Base-by-base conservation (phyloP, 805 yeast genomes). In the Candida oleophila region DNA sequence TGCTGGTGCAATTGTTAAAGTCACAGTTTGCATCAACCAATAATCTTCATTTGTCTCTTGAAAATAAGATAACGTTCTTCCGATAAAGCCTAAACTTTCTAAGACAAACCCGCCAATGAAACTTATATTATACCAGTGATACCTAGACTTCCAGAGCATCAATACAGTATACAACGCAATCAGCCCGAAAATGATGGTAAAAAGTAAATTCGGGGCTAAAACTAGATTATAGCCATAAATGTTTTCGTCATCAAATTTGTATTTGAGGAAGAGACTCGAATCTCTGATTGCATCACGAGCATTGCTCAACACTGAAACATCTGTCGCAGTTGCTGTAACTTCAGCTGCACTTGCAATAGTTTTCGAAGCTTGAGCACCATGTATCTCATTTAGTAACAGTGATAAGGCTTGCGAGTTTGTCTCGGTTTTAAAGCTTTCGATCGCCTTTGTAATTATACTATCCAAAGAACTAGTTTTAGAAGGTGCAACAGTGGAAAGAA, bases 1-100 rank as follows among this genome's bases (percentile, higher is more conserved):
- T 2, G 74, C 76, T 2, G 76, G 76, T 1, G 73, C 66, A 30
- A 71, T 59, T 2, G 75, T 69, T 51, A 71, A 60, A 2, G 64
- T 45, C 14, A 68, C 63, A 42, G 59, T 63, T 49, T 71, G 77
- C 42, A 65, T 44, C 25, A 69, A 53, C 47, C 52, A 71, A 42
- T 41, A 55, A 41, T 53, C 46, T 33, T 51, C 38, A 46, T 55
- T 46, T 9, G 55, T 49, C 45, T 52, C 43, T 49, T 68, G 64
- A 20, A 43, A 44, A 38, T 69, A 49, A 1, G 71, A 51, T 22
- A 68, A 45, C 1, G 67, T 56, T 48, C 77, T 58, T 3, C 75
- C 73, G 44, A 70, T 47, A 49, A 67, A 70, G 7, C 77, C 77
- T 34, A 57, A 46, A 38, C 65, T 60, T 53, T 71, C 72, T 22